These are phyloP conservation scores for Trichosporon faecale DNA, from an alignment of 1,284 basidiomycete genomes.

Conservation along the genomic window DNA sequence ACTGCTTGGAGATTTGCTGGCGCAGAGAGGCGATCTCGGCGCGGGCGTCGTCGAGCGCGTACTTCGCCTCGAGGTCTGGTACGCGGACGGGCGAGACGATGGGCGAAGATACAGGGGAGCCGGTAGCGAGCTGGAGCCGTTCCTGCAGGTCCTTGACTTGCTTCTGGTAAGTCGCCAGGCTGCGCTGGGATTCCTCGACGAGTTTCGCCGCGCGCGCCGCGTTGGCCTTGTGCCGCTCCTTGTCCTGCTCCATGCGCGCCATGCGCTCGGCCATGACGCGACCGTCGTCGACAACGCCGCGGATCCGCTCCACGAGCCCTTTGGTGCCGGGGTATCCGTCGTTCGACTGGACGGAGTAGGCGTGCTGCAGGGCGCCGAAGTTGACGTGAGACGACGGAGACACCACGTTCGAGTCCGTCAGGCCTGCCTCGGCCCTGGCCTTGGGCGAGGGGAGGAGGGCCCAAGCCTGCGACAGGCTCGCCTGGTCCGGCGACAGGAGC, in stretches of 20 bases:
- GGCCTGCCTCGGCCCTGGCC: constrained; percentile 63
- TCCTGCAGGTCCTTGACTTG: constrained; percentile 18
- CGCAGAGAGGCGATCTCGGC: neutral
- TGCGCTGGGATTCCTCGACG: constrained; percentile 70
- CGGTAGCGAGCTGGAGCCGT: constrained; percentile 1
- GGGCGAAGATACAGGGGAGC: neutral
- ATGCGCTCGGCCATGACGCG: constrained; percentile 74
- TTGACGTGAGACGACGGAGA: constrained; percentile 49
- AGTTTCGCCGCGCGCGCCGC: constrained; percentile 83
- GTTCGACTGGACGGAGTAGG: constrained; percentile 33
- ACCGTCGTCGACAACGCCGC: constrained; percentile 74
- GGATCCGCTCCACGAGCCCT: constrained; percentile 69
- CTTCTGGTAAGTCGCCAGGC: constrained; percentile 80
- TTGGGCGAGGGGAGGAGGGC: constrained; percentile 71
- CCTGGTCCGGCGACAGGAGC: constrained; percentile 11
- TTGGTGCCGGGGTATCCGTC: constrained; percentile 56
- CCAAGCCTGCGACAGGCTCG: constrained; percentile 70
- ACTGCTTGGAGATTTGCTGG: too few relatives aligned
- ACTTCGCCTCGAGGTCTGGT: neutral
- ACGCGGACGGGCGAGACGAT: neutral
- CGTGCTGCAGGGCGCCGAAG: constrained; percentile 47
- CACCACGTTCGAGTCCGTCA: constrained; percentile 59
- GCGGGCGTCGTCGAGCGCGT: constrained; percentile 13
- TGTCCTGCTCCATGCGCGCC: constrained; percentile 75
- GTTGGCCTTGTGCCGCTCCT: constrained; percentile 83